phyloP scores from a whole-genome alignment of 1,139 yeast genomes.

The Magnusiomyces tetraspermus region DNA sequence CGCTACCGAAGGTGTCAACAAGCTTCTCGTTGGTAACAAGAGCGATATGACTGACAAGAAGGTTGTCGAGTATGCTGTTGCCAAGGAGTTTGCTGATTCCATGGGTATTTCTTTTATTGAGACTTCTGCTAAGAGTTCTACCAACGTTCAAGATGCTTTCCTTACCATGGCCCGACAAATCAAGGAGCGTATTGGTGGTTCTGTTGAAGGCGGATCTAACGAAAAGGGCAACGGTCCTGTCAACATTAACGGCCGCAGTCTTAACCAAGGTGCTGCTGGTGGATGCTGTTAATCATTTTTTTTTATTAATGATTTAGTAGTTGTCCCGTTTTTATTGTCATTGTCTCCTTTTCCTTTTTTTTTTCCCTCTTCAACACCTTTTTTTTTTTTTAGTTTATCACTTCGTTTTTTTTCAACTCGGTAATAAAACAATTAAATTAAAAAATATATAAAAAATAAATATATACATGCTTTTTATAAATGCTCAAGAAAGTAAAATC shows the following conservation, averaged over 20 bases:
- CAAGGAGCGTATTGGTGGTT: constrained; percentile 87
- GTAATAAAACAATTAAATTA: no score
- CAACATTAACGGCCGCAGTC: constrained; percentile 71
- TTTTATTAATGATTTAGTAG: no score
- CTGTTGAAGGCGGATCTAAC: constrained; percentile 41
- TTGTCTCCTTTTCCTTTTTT: neutral
- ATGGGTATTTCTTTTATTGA: constrained; percentile 93
- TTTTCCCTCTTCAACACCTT: neutral
- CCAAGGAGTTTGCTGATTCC: constrained; percentile 96
- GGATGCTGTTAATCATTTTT: constrained; percentile 66
- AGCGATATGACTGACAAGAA: constrained; percentile 90
- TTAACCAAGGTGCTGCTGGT: constrained; percentile 53
- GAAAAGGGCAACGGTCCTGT: constrained; percentile 64
- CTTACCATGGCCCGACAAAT: constrained; percentile 98
- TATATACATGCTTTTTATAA: no score
- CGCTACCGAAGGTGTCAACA: constrained; percentile 96
- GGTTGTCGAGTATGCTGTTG: constrained; percentile 92
- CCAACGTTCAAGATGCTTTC: constrained; percentile 97
- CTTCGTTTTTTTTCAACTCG: no score
- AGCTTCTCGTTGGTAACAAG: constrained; percentile 92
- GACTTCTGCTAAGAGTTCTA: constrained; percentile 90
- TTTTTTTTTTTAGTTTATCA: no score
- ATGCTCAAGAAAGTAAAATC: no score
- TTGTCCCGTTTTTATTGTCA: neutral
- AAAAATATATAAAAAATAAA: no score